Evolutionary conservation across 176 grass and related monocot species (phyloP), one percentile per base, ranked within the genome.

Genomic region (Cenchrus americanus): DNA sequence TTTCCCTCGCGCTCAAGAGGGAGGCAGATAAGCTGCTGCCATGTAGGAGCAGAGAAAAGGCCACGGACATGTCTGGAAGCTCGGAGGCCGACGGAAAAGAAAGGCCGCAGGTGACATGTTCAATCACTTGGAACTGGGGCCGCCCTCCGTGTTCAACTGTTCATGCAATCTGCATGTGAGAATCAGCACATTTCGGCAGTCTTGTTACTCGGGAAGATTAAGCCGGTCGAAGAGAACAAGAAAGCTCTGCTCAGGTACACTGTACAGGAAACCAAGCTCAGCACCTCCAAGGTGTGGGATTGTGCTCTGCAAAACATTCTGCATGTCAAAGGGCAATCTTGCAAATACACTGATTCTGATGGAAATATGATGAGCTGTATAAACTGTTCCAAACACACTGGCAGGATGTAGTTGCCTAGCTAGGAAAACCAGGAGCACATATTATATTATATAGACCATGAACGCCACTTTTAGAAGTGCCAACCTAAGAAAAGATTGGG

Each of bases 241-340:
- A 83, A 98, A 98, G 73, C 91, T 98, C 89, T 93, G 96, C 61
- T 93, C 92, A 13, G 93, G 93, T 69, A 93, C 88, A 0, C 92
- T 85, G 64, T 98, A 95, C 27, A 98, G 77, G 88, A 98, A 98
- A 24, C 96, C 96, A 14, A 95, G 92, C 67, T 90, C 92, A 14
- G 89, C 89, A 10, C 93, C 96, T 83, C 83, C 87, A 60, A 95
- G 68, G 10, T 89, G 93, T 11, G 91, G 91, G 40, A 92, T 92
- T 40, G 91, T 74, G 49, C 89, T 87, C 92, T 89, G 85, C 77
- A 84, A 65, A 86, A 78, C 21, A 41, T 0, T 24, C 23, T 10
- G 14, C 66, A 50, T 19, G 21, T 86, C 73, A 86, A 86, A 43
- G 15, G 46, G 26, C 21, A 17, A 77, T 41, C 34, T n/a, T 48